Evolutionary conservation across 2,329 filamentous ascomycete species (phyloP).

Genomic region (Penicillium freii): DNA sequence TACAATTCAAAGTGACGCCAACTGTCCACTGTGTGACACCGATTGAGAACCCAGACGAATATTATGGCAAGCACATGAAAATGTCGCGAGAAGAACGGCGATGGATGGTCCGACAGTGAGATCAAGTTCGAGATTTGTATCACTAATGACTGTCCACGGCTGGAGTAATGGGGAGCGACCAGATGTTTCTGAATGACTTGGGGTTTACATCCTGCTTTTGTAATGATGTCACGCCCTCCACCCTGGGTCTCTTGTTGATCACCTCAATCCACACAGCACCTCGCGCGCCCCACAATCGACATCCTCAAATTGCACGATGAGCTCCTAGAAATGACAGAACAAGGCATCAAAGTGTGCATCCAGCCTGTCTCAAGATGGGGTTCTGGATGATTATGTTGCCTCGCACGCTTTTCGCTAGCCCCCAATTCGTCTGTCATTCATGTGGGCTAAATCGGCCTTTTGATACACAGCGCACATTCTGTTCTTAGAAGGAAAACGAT

Average conservation of each 20-base stretch:
- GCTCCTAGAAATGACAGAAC: not conserved
- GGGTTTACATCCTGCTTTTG: not conserved
- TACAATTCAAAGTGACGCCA: conserved; percentile 46
- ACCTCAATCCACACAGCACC: not conserved
- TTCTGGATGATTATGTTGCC: not conserved
- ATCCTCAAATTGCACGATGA: not conserved
- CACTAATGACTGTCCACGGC: not conserved
- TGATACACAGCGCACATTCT: not conserved
- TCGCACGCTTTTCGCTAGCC: not conserved
- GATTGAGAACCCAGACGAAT: conserved; percentile 49
- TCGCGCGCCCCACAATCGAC: not conserved
- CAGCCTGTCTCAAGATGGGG: too few species aligned
- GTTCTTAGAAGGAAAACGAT: conserved; percentile 3
- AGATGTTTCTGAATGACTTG: not conserved
- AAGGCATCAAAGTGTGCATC: not conserved
- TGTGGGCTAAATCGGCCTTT: not conserved
- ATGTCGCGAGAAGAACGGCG: conserved; percentile 48
- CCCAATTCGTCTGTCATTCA: not conserved
- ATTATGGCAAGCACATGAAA: conserved; percentile 49
- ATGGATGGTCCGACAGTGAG: conserved; percentile 43
- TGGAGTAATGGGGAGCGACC: not conserved
- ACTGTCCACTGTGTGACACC: conserved; percentile 49
- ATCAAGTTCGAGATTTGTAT: conserved; percentile 1
- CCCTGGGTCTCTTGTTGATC: not conserved
- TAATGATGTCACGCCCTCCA: not conserved